Evolutionary conservation across 306 rosid genomes (phyloP), one percentile per base, ranked within the genome.

Genomic region (Cyamopsis tetragonoloba): DNA sequence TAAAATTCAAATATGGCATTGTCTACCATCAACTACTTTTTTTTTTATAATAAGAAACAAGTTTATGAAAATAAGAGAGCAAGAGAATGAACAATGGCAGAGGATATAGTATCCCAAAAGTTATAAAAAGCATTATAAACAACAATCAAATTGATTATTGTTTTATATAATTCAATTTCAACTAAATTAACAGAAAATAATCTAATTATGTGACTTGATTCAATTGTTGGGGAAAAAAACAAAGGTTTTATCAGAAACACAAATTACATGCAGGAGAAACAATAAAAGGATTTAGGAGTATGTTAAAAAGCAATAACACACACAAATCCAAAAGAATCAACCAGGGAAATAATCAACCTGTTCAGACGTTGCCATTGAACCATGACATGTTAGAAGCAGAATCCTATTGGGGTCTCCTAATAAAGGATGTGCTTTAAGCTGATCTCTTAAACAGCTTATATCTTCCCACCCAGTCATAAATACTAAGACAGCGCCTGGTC

Each of bases 401-500:
- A 92, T 75, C 83, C 98, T 84, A 71, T 92, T 92, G 26, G 98
- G 98, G 82, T 92, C 98, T 61, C 98, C 98, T 66, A 92, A 74
- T 64, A 92, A 89, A 38, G 98, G 98, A 82, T 92, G 98, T 0
- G 95, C 95, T 84, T 85, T 92, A 62, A 92, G 84, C 78, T 92
- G 96, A 72, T 92, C 98, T 75, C 89, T 87, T 82, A 92, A 79
- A 82, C 92, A 81, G 80, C 89, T 89, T 63, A 92, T 92, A 75
- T 92, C 98, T 82, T 92, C 98, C 98, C 98, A 92, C 30, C 98
- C 98, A 23, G 98, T 92, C 91, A 92, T 88, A 77, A 92, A 92
- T 68, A 92, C 95, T 74, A 92, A 76, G 65, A 89, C 95, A 66
- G 96, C 98, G 73, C 98, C 98, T 18, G 92, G 82, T 8, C 96